A percentile compares a stretch with the other conserved stretches of the same genome.
Evolutionary conservation across 495 filamentous ascomycete genomes (phyloP).

Genomic region (Patellaria atrata): DNA sequence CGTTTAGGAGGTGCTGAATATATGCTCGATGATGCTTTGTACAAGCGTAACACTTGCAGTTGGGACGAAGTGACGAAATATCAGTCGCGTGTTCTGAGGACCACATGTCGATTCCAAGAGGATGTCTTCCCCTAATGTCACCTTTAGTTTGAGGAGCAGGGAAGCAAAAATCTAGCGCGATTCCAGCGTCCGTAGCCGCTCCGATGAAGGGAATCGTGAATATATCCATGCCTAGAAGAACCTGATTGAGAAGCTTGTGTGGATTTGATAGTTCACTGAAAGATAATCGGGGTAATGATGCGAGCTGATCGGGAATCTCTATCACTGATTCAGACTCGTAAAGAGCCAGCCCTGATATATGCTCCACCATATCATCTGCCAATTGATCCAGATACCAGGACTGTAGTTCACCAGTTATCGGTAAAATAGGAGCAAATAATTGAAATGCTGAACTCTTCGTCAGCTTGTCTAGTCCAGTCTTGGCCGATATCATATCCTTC

Average conservation of each 20-base stretch:
- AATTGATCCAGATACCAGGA: constrained; percentile 61
- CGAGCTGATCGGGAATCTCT: constrained; percentile 43
- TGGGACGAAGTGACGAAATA: constrained; percentile 39
- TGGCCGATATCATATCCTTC: constrained; percentile 35
- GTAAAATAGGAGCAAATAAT: constrained; percentile 70
- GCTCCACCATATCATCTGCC: constrained; percentile 33
- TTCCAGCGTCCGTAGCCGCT: constrained; percentile 63
- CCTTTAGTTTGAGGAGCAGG: constrained; percentile 29
- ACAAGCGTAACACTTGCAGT: constrained; percentile 76
- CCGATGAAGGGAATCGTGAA: constrained; percentile 63
- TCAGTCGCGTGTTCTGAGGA: constrained; percentile 38
- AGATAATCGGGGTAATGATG: constrained; percentile 54
- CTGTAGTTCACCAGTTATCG: constrained; percentile 59
- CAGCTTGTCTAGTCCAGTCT: constrained; percentile 24
- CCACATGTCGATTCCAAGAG: constrained; percentile 71
- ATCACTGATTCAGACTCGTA: constrained; percentile 60
- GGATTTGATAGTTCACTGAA: constrained; percentile 53
- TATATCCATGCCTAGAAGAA: constrained; percentile 64
- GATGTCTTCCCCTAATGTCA: background rate
- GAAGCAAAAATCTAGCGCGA: constrained; percentile 72
- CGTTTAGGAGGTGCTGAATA: constrained; percentile 68
- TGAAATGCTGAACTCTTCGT: constrained; percentile 4
- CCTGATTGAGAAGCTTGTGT: constrained; percentile 56
- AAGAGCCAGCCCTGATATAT: constrained; percentile 64
- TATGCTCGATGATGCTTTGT: constrained; percentile 72